These are phyloP conservation scores for Calocybe cyanea DNA, from an alignment of 768 basidiomycete genomes.

Conservation along the genomic window DNA sequence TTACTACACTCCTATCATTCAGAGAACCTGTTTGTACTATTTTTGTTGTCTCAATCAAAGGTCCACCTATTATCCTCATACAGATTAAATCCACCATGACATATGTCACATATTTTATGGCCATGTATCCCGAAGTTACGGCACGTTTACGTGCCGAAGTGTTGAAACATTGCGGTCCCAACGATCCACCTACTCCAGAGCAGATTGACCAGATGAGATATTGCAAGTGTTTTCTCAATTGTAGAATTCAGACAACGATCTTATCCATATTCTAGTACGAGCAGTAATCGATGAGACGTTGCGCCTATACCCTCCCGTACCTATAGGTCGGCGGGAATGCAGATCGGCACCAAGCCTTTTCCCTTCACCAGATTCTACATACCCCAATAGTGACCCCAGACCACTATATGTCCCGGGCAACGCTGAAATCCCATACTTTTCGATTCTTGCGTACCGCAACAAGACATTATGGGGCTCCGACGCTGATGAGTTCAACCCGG, in stretches of 20 bases:
- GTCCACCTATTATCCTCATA: constrained; percentile 5
- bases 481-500: constrained; percentile 72
- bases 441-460: constrained; percentile 65
- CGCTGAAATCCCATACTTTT: constrained; percentile 55
- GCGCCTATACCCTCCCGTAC: constrained; percentile 76
- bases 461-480: constrained; percentile 69
- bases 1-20: constrained; percentile 74
- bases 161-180: constrained; percentile 46
- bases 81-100: constrained; percentile 71
- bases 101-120: constrained; percentile 68
- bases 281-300: constrained; percentile 80
- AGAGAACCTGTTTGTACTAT: constrained; percentile 64
- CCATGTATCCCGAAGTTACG: constrained; percentile 56
- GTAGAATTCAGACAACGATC: constrained; percentile 1
- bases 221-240: constrained; percentile 33
- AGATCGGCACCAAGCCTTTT: constrained; percentile 45
- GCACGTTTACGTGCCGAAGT: constrained; percentile 58
- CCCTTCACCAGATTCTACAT: constrained; percentile 50
- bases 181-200: constrained; percentile 49
- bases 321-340: constrained; percentile 63
- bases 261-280: constrained; percentile 45
- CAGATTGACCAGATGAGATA: constrained; percentile 60
- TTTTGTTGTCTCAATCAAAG: not conserved
- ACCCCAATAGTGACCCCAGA: constrained; percentile 25
- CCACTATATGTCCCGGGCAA: constrained; percentile 58